A percentile compares a stretch with the other conserved stretches of the same genome.
These are phyloP conservation scores for Boletus rufocinnamomeus DNA, from an alignment of 768 basidiomycete genomes.

Conservation along the genomic window DNA sequence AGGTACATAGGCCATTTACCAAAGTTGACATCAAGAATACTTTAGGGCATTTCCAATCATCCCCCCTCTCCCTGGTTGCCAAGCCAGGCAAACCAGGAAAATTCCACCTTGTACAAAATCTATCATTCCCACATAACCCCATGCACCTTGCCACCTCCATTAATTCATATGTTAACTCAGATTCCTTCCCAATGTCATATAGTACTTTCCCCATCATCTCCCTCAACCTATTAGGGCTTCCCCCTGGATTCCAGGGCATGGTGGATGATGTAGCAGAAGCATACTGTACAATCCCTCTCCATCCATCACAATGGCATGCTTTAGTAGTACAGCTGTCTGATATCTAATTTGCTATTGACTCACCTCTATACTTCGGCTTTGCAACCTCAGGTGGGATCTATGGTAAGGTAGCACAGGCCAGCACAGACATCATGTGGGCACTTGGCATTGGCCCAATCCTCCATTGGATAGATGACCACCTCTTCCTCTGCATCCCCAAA, in stretches of 20 bases:
- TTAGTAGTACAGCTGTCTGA: too few species aligned
- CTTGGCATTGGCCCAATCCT: too few species aligned
- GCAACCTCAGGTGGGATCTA: too few species aligned
- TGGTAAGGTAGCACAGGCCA: too few species aligned
- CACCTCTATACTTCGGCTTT: too few species aligned
- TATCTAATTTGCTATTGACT: too few species aligned
- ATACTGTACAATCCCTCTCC: not conserved
- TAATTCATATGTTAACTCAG: not conserved
- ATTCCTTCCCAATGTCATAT: rapidly evolving
- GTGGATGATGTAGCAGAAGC: not conserved
- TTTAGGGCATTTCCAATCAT: not conserved
- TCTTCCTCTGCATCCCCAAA: too few species aligned
- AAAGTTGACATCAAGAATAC: too few species aligned
- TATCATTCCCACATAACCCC: not conserved
- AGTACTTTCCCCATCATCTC: not conserved
- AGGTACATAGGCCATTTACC: too few species aligned
- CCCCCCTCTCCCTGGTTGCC: not conserved
- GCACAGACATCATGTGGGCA: too few species aligned
- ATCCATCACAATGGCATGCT: too few species aligned
- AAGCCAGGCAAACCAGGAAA: not conserved
- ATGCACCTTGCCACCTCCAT: not conserved
- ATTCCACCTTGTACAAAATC: not conserved
- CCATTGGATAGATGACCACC: too few species aligned
- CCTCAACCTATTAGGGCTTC: rapidly evolving
- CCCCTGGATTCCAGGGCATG: not conserved